Evolutionary conservation across 768 basidiomycete genomes (phyloP), one percentile per base, ranked within the genome.

Genomic region (Serendipita sp.): DNA sequence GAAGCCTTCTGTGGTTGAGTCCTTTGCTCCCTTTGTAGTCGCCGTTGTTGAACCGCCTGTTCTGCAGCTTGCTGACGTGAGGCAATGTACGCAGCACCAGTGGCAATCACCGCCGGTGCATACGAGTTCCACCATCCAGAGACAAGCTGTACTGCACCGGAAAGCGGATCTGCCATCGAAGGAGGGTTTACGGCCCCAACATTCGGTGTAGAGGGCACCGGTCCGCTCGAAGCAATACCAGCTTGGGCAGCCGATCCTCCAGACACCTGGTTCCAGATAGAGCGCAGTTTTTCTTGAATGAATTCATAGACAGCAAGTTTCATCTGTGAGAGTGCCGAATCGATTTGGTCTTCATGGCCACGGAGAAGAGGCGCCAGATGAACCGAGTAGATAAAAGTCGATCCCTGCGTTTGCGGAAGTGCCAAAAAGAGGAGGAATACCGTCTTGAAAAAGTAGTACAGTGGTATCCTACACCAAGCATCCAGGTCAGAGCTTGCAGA

Each of bases 361-460:
- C 78, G 79, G 72, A 97, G 87, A 75, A 90, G 84, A 0, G 94
- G 93, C 34, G 84, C 82, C 13, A 97, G 82, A 65, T 90, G 83
- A 13, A 78, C 75, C 43, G 75, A 77, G 76, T 95, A 97, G 69
- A 97, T 76, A 71, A 88, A 89, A 0, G 90, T 83, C 0, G 93
- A 83, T 26, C 94, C 93, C 66, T 83, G 84, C 0, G 89, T 90
- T 70, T 94, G 91, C 0, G 94, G 93, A 3, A 94, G 82, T 2
- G 85, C 87, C 56, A 97, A 83, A 73, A 91, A 95, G 64, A 95
- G 82, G 48, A 96, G 82, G 71, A 94, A 88, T 62, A 88, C 68
- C 2, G 83, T 84, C 75, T 94, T 95, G 68, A 90, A 63, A 30
- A 84, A 74, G 67, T 83, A 83, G 75, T 96, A 97, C 72, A 97